Conservation (phyloP, 345 rosid species). For the Salix dunnii region DNA sequence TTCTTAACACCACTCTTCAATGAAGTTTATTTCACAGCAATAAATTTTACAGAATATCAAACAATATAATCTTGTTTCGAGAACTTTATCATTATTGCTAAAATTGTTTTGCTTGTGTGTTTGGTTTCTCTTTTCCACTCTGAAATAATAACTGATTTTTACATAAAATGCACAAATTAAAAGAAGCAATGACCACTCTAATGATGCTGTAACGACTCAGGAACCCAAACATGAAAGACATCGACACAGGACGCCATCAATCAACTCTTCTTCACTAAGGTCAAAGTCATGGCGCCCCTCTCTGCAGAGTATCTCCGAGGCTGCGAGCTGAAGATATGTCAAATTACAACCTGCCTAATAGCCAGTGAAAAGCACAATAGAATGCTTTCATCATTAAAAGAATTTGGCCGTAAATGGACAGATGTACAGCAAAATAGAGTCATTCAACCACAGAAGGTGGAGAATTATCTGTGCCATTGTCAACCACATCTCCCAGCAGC, state of each 20-base stretch:
- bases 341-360: slow-evolving; percentile 2
- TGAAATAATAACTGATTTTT: background rate
- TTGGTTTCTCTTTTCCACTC: background rate
- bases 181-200: background rate
- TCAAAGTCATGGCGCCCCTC: slow-evolving; percentile 85
- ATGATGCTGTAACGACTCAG: slow-evolving; percentile 27
- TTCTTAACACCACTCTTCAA: background rate
- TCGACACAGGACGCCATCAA: slow-evolving; percentile 39
- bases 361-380: slow-evolving; percentile 5
- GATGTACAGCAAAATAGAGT: slow-evolving; percentile 2
- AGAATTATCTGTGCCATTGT: slow-evolving; percentile 2
- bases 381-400: slow-evolving; percentile 20
- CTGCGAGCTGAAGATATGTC: slow-evolving; percentile 41
- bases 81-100: background rate
- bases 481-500: slow-evolving; percentile 13
- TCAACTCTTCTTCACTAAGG: slow-evolving; percentile 40
- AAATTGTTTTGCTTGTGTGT: background rate
- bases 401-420: slow-evolving; percentile 13
- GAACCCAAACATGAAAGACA: slow-evolving; percentile 48
- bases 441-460: slow-evolving; percentile 19
- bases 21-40: background rate
- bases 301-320: slow-evolving; percentile 80
- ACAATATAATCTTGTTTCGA: background rate
- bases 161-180: background rate
- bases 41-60: background rate